A percentile compares a stretch with the other conserved stretches of the same genome.
phyloP scores from a whole-genome alignment of 805 yeast species.

The Kluyveromyces siamensis region DNA sequence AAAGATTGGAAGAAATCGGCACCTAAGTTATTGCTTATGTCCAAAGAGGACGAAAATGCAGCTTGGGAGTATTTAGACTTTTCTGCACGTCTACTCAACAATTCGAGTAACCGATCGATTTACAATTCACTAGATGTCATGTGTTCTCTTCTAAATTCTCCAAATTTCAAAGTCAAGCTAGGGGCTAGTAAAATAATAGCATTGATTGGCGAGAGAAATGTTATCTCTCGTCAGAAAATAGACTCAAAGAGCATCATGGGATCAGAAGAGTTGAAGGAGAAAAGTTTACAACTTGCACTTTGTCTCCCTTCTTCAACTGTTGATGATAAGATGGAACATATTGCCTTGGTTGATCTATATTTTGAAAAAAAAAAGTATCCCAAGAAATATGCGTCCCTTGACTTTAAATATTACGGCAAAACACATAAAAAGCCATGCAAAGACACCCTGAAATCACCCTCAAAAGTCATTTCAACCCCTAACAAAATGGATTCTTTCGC shows the following conservation, averaged over 20 bases:
- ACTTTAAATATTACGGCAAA: conserved; percentile 43
- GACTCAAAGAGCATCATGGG: conserved; percentile 18
- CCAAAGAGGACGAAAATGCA: conserved; percentile 36
- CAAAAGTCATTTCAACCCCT: conserved; percentile 26
- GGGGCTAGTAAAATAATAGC: conserved; percentile 53
- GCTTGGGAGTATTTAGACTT: conserved; percentile 50
- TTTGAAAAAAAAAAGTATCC: conserved; percentile 40
- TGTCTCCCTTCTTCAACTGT: conserved; percentile 42
- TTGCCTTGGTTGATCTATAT: conserved; percentile 39
- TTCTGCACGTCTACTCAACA: conserved; percentile 53
- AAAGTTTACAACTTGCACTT: conserved; percentile 45
- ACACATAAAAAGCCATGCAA: conserved; percentile 7
- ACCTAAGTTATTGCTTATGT: conserved; percentile 40
- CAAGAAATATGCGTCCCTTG: conserved; percentile 44
- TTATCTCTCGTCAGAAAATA: conserved; percentile 28
- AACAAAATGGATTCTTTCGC: conserved; percentile 35
- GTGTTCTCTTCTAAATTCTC: conserved; percentile 47
- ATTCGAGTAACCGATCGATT: conserved; percentile 57
- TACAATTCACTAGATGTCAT: conserved; percentile 61
- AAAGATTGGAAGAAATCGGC: conserved; percentile 34
- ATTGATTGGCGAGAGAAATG: conserved; percentile 51
- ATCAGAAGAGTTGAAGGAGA: conserved; percentile 31
- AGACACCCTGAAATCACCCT: conserved; percentile 4
- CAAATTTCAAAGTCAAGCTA: conserved; percentile 49
- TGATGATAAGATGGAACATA: conserved; percentile 30